These are phyloP conservation scores for Drosera capensis DNA, from an alignment of 148 eudicot species.

Conservation along the genomic window DNA sequence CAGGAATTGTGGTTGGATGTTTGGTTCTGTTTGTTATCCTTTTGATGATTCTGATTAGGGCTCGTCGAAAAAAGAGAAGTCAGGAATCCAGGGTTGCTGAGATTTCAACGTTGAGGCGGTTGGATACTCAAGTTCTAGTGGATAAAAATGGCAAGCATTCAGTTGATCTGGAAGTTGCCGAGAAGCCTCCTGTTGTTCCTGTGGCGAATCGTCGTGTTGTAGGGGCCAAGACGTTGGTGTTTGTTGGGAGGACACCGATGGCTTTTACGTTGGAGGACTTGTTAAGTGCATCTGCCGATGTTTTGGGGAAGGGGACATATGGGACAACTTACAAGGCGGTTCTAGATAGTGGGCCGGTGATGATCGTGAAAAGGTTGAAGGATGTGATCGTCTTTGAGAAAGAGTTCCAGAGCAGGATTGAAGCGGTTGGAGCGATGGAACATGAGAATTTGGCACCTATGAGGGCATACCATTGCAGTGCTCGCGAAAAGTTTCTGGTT, in stretches of 20 bases:
- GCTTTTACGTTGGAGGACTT: constrained; percentile 67
- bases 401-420: constrained; percentile 67
- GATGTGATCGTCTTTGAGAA: constrained; percentile 48
- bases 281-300: constrained; percentile 85
- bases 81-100: constrained; percentile 24
- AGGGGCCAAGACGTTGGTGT: constrained; percentile 45
- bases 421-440: constrained; percentile 57
- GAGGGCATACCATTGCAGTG: constrained; percentile 63
- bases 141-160: constrained; percentile 17
- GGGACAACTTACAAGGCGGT: constrained; percentile 89
- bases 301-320: constrained; percentile 79
- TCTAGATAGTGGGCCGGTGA: constrained; percentile 52
- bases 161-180: too few relatives aligned
- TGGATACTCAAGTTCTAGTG: constrained; percentile 21
- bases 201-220: constrained; percentile 17
- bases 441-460: constrained; percentile 76
- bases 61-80: constrained; percentile 26
- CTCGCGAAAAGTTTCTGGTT: constrained; percentile 78
- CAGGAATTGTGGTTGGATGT: constrained; percentile 61
- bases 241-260: constrained; percentile 41
- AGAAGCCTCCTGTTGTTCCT: constrained; percentile 6
- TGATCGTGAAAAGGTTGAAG: constrained; percentile 79
- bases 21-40: constrained; percentile 36
- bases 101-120: constrained; percentile 23
- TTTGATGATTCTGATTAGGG: constrained; percentile 24